Evolutionary conservation across 352 stramenopile species (phyloP).

Genomic region (Phytophthora citricola): DNA sequence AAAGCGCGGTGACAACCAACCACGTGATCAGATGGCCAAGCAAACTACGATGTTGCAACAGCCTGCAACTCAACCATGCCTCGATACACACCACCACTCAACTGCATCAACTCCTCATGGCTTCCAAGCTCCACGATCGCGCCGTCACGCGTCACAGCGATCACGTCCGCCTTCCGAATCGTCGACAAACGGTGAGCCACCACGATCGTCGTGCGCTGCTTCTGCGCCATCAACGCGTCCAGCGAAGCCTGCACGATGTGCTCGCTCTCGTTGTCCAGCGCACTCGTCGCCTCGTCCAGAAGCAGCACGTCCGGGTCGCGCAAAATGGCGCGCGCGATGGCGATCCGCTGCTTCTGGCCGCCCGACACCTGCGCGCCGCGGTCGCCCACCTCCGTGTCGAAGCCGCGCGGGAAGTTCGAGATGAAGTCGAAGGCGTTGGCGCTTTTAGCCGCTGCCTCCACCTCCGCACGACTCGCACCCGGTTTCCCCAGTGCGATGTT

Average conservation of each 20-base stretch:
- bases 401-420: constrained; percentile 93
- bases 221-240: constrained; percentile 42
- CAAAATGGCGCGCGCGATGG: constrained; percentile 83
- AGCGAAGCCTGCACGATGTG: constrained; percentile 42
- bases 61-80: constrained; percentile 25
- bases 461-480: constrained; percentile 21
- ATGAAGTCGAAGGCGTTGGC: constrained; percentile 86
- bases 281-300: constrained; percentile 32
- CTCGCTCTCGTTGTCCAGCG: constrained; percentile 30
- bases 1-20: neutral
- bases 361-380: constrained; percentile 25
- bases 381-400: constrained; percentile 30
- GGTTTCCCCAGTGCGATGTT: constrained; percentile 30
- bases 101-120: constrained; percentile 72
- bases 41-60: no score
- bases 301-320: constrained; percentile 84
- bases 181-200: constrained; percentile 92
- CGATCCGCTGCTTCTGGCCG: constrained; percentile 29
- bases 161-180: constrained; percentile 89
- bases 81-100: constrained; percentile 43
- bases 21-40: neutral
- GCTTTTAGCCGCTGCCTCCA: constrained; percentile 81
- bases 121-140: constrained; percentile 88
- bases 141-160: constrained; percentile 44
- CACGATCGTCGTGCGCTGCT: constrained; percentile 63